Evolutionary conservation across 306 rosid genomes (phyloP), one percentile per base, ranked within the genome.

Genomic region (Vigna trinervia): DNA sequence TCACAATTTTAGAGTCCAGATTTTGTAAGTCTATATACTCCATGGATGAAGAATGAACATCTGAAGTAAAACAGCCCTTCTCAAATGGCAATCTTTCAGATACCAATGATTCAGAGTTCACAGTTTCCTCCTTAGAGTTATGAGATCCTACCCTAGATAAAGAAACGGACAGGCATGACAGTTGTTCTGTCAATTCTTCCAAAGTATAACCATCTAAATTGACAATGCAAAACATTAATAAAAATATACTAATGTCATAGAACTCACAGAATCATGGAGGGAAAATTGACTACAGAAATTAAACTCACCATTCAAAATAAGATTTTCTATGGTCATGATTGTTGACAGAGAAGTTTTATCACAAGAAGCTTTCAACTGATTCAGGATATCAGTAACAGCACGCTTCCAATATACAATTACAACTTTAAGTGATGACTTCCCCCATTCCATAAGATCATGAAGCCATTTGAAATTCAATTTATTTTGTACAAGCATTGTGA

Each of bases 391-490:
- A 72, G 85, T 71, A 62, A 90, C 78, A 72, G 96, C 77, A 69
- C 89, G 82, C 85, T 86, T 88, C 98, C 98, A 95, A 77, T 95
- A 95, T 81, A 93, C 88, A 43, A 87, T 80, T 69, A 92, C 87
- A 78, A 91, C 97, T 84, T 88, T 88, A 70, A 95, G 97, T 58
- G 90, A 83, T 80, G 98, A 95, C 86, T 85, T 95, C n/a, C 98
- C 89, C 97, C 98, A 95, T 77, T 89, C 90, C 86, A 89, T 83
- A 58, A 92, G 85, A 88, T 90, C 90, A 78, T 85, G 86, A 84
- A 95, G 88, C 98, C 97, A 92, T 32, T 79, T 69, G 75, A 95
- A 84, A 77, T 89, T 88, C 75, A 69, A 54, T 54, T 80, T 78
- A 79, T 72, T 83, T 75, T 77, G 74, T 50, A 76, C 66, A 34